phyloP scores from a whole-genome alignment of 164 flowering plant genomes.

The Chimonanthus salicifolius region DNA sequence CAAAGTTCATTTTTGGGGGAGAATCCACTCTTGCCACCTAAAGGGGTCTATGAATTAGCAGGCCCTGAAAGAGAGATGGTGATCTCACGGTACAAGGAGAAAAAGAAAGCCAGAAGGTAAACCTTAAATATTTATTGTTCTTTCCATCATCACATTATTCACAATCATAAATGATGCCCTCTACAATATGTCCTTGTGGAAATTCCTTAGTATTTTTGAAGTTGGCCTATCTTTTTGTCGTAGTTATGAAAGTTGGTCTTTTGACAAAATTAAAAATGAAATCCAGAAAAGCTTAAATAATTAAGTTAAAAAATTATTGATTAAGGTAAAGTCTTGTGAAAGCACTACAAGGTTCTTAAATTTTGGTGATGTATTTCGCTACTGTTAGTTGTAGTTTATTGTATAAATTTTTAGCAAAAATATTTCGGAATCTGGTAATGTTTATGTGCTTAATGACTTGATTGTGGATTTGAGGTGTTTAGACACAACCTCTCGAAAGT shows the following conservation, averaged over 20 bases:
- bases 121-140: not conserved
- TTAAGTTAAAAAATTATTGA: too few species aligned
- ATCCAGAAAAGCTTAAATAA: too few species aligned
- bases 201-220: too few species aligned
- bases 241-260: too few species aligned
- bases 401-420: not conserved
- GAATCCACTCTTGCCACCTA: slow-evolving; percentile 22
- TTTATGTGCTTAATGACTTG: not conserved
- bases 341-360: too few species aligned
- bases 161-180: not conserved
- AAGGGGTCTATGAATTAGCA: slow-evolving; percentile 3
- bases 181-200: not conserved
- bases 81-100: slow-evolving; percentile 75
- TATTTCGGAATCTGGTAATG: too few species aligned
- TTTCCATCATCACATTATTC: not conserved
- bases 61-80: slow-evolving; percentile 61
- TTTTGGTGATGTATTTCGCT: too few species aligned
- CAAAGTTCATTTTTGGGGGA: slow-evolving; percentile 11
- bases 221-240: too few species aligned
- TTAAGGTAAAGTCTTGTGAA: too few species aligned
- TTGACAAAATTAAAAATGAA: too few species aligned
- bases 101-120: slow-evolving; percentile 75
- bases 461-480: not conserved
- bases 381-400: too few species aligned
- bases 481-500: not conserved